Conservation (phyloP, 331 rosid genomes). For the Quercus phellos region DNA sequence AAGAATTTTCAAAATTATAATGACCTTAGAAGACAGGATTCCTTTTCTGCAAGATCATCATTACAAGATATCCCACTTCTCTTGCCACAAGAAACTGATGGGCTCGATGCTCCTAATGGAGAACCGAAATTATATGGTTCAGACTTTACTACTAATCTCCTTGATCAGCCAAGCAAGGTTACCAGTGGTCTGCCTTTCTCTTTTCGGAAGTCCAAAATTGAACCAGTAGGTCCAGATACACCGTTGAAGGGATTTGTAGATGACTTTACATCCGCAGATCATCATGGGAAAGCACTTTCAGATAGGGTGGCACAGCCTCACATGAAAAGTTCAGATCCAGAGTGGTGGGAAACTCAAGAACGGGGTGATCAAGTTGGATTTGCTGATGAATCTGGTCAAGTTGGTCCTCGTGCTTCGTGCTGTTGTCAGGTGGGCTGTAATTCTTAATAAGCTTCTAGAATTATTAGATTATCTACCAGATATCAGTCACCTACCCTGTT, state of each 20-base stretch:
- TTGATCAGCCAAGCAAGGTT: slow-evolving; percentile 42
- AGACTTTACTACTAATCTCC: slow-evolving; percentile 31
- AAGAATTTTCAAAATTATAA: slow-evolving; percentile 22
- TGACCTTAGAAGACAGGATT: slow-evolving; percentile 47
- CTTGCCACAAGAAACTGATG: slow-evolving; percentile 73
- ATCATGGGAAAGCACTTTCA: slow-evolving; percentile 41
- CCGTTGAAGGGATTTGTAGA: slow-evolving; percentile 93
- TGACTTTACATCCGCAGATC: slow-evolving; percentile 48
- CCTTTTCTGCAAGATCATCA: slow-evolving; percentile 59
- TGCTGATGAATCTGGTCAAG: slow-evolving; percentile 77
- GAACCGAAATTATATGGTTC: slow-evolving; percentile 29
- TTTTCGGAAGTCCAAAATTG: slow-evolving; percentile 60
- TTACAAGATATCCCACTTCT: slow-evolving; percentile 88
- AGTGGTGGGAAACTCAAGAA: slow-evolving; percentile 99
- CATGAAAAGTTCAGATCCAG: slow-evolving; percentile 36
- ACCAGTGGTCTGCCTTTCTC: slow-evolving; percentile 53
- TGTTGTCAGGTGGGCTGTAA: slow-evolving; percentile 70
- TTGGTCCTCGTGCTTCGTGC: slow-evolving; percentile 91
- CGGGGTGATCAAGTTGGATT: slow-evolving; percentile 72
- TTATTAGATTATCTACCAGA: not conserved
- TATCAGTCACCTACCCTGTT: not conserved
- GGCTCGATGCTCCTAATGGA: slow-evolving; percentile 38
- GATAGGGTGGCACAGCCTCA: slow-evolving; percentile 39
- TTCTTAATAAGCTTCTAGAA: not conserved
- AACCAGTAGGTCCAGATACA: slow-evolving; percentile 58